These are phyloP conservation scores for Fragaria nilgerrensis DNA, from an alignment of 306 rosid species.

Conservation along the genomic window DNA sequence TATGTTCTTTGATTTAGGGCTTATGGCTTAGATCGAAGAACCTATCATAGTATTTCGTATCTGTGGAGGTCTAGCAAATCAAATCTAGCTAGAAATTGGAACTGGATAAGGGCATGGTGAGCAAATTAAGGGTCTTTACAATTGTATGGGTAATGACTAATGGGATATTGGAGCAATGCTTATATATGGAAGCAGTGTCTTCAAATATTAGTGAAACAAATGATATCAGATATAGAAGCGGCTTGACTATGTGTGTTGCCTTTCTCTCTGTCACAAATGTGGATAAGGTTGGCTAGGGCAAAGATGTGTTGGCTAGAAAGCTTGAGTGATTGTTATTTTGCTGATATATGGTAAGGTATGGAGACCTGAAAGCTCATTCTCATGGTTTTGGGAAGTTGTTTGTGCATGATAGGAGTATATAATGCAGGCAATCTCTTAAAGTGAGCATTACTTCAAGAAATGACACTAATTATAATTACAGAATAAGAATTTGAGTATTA, in stretches of 20 bases:
- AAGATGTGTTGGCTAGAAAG: neutral
- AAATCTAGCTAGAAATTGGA: neutral
- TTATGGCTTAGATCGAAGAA: neutral
- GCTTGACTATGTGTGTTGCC: neutral
- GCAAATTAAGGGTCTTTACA: neutral
- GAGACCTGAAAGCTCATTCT: neutral
- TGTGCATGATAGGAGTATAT: neutral
- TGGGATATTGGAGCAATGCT: neutral
- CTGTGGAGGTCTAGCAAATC: neutral
- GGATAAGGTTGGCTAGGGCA: neutral
- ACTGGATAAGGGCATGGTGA: neutral
- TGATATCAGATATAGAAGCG: neutral
- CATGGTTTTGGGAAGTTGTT: neutral
- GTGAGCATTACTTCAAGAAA: neutral
- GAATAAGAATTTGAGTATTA: neutral
- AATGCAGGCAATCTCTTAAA: neutral
- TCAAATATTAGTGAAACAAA: neutral
- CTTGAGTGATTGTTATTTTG: slow-evolving; percentile 1
- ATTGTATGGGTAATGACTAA: neutral
- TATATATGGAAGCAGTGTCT: neutral
- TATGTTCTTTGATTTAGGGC: neutral
- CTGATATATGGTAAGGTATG: neutral
- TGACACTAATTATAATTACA: neutral
- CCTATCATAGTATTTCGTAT: neutral
- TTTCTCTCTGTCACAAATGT: neutral